Evolutionary conservation across 768 basidiomycete species (phyloP).

Genomic region (Coprinopsis marcescibilis): DNA sequence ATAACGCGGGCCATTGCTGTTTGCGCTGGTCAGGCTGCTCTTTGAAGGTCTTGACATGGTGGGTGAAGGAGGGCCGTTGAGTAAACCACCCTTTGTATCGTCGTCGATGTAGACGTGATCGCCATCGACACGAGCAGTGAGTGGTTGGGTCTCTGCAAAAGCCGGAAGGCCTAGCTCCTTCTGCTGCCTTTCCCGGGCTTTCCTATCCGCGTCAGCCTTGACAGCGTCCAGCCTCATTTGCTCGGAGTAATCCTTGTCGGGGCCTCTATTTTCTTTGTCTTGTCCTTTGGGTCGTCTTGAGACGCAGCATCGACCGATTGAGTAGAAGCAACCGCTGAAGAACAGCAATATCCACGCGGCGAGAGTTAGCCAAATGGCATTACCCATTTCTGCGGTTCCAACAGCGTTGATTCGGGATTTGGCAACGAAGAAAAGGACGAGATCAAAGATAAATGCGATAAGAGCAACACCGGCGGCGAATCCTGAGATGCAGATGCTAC

Average conservation of each 20-base stretch:
- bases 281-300: constrained; percentile 36
- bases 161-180: constrained; percentile 68
- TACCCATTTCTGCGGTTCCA: constrained; percentile 78
- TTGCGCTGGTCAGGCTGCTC: constrained; percentile 17
- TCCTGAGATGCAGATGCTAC: constrained; percentile 74
- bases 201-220: constrained; percentile 82
- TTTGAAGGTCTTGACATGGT: constrained; percentile 20
- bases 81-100: constrained; percentile 23
- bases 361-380: constrained; percentile 86
- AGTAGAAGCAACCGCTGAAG: constrained; percentile 86
- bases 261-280: constrained; percentile 14
- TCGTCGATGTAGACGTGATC: constrained; percentile 55
- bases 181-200: constrained; percentile 50
- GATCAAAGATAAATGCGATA: constrained; percentile 88
- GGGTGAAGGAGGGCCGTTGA: constrained; percentile 24
- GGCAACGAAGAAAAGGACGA: constrained; percentile 86
- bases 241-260: constrained; percentile 42
- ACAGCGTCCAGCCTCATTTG: constrained; percentile 78
- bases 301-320: constrained; percentile 83
- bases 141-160: constrained; percentile 69
- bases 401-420: constrained; percentile 79
- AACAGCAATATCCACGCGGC: constrained; percentile 82
- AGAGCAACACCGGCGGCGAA: constrained; percentile 76
- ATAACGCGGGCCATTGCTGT: constrained; percentile 17
- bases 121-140: constrained; percentile 54